Percentiles rank a stretch among this genome's conserved stretches.
Conservation (phyloP, 2,329 filamentous ascomycete species). For the Colletotrichum orchidophilum region DNA sequence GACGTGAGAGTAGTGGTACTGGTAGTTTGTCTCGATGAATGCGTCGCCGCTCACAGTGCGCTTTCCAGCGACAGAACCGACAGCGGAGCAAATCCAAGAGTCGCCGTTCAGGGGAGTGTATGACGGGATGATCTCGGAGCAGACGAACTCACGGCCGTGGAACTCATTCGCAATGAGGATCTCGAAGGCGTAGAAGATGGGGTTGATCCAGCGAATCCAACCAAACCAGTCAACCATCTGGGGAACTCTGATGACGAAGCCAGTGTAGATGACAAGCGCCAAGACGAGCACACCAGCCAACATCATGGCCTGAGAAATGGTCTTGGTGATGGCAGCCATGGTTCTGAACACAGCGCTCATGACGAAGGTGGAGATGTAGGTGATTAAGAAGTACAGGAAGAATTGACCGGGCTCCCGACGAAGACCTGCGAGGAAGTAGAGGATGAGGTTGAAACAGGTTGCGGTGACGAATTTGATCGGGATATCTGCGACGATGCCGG, state of each 20-base stretch:
- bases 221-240: conserved; percentile 78
- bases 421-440: conserved; percentile 67
- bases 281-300: conserved; percentile 64
- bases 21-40: conserved; percentile 65
- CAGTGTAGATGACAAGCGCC: conserved; percentile 68
- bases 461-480: conserved; percentile 65
- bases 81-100: conserved; percentile 62
- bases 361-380: conserved; percentile 72
- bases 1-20: conserved; percentile 65
- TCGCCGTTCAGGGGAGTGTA: conserved; percentile 55
- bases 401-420: conserved; percentile 71
- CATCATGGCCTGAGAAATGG: conserved; percentile 66
- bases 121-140: conserved; percentile 58
- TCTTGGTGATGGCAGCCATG: conserved; percentile 75
- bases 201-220: conserved; percentile 81
- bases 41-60: conserved; percentile 67
- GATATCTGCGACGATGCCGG: conserved; percentile 63
- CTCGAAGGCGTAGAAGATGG: conserved; percentile 79
- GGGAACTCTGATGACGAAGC: conserved; percentile 59
- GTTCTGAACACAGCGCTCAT: conserved; percentile 83
- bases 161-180: conserved; percentile 79
- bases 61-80: conserved; percentile 64
- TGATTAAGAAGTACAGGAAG: conserved; percentile 80
- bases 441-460: conserved; percentile 61
- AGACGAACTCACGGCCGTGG: conserved; percentile 64